Evolutionary conservation across 1,284 basidiomycete species (phyloP), one percentile per base, ranked within the genome.

Genomic region (Golubevia pallescens): DNA sequence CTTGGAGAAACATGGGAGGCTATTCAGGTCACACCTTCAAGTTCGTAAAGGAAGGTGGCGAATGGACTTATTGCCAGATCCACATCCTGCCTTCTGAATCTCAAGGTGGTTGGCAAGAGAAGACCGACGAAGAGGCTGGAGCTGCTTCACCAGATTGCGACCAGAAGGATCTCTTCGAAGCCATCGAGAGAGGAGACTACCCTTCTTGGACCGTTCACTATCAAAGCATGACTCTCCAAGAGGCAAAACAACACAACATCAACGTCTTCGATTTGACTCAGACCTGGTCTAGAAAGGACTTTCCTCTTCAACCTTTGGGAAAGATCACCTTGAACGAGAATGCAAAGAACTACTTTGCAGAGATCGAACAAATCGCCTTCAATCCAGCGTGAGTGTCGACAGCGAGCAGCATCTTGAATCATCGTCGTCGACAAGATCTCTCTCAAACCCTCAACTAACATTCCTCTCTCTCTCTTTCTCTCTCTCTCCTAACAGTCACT

Each of bases 151-250:
- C 77, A 19, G 77, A 77, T 53, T 67, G 62, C 24, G 69, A 74
- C 58, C 74, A 77, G 55, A 66, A 74, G 62, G 79, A 83, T 63
- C 64, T 83, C 19, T 83, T 69, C 55, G 66, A 93, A 66, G 87
- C 90, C 34, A 95, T 97, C 83, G 92, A 94, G 82, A 85, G 87
- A 13, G 91, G 91, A 65, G 89, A 94, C 3, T 90, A 86, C 88
- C 93, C 93, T 0, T 88, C 89, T 1, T 95, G 93, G 93, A 92
- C 90, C 5, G 90, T 92, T 62, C 70, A 72, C 60, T 74, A 71
- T 51, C 77, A 80, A 67, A 65, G 73, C 53, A 75, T 75, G 71
- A 74, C 69, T 34, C 61, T 69, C 7, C 57, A 63, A 5, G 67
- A 80, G 32, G 70, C 72, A 1, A 57, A 67, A 16, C 57, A 32